Conservation (phyloP, 495 filamentous ascomycete genomes). For the Sporormia fimetaria region DNA sequence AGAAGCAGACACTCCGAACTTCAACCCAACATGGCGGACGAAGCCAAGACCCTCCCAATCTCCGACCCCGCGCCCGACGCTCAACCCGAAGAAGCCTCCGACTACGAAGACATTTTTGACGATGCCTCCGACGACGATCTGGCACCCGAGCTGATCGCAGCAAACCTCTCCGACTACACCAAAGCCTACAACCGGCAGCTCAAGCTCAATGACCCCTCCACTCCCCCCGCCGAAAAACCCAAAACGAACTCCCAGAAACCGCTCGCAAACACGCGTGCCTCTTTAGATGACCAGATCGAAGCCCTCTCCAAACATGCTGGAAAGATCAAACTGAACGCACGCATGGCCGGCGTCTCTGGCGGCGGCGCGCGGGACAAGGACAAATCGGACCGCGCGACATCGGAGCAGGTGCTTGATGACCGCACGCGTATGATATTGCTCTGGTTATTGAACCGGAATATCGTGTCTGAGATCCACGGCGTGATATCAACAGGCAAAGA, state of each 20-base stretch:
- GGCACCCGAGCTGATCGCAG: conserved; percentile 37
- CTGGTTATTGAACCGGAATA: conserved; percentile 80
- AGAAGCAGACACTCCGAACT: no score
- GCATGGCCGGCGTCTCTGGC: conserved; percentile 44
- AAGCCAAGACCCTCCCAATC: neutral
- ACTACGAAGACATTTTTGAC: conserved; percentile 47
- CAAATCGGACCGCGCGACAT: conserved; percentile 84
- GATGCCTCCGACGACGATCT: conserved; percentile 41
- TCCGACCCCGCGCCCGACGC: conserved; percentile 25
- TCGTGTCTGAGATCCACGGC: conserved; percentile 77
- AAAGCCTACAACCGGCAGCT: conserved; percentile 87
- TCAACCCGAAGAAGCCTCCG: conserved; percentile 48
- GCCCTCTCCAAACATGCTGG: conserved; percentile 72
- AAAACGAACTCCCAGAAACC: conserved; percentile 80
- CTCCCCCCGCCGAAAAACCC: conserved; percentile 44
- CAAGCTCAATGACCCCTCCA: conserved; percentile 46
- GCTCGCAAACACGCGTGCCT: conserved; percentile 60
- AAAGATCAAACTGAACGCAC: conserved; percentile 75
- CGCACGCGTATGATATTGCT: conserved; percentile 88
- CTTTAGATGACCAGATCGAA: conserved; percentile 77
- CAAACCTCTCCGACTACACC: conserved; percentile 59
- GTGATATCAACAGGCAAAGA: conserved; percentile 94
- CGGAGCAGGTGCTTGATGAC: conserved; percentile 85
- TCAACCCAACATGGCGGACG: no score
- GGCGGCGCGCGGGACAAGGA: conserved; percentile 43